Evolutionary conservation across 331 rosid species (phyloP), one percentile per base, ranked within the genome.

Genomic region (Ulmus americana): DNA sequence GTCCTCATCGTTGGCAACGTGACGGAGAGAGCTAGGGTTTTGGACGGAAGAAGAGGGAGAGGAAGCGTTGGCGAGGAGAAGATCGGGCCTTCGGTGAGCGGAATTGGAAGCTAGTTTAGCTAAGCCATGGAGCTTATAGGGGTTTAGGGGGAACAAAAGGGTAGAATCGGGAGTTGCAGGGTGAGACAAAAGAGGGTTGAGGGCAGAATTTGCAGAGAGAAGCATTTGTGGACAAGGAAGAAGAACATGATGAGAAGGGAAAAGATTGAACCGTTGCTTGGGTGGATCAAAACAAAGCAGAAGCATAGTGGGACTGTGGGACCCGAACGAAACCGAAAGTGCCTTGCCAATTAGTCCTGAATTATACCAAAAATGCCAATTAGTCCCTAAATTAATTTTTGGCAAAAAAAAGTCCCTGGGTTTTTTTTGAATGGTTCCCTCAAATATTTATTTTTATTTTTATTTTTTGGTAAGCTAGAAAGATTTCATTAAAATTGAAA

Each of bases 1-100:
- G 7, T 75, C 67, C 39, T 59, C 81, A 61, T 77, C 81, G 68
- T 81, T 45, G 63, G 50, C 0, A 49, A 84, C 84, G 64, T 72
- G 76, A 59, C 39, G 81, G 55, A 77, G 72, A 45, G 71, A 59
- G 79, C 42, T 52, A 6, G 86, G 67, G 76, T 87, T 69, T 57
- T 78, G 90, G 55, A 83, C 70, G 76, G 81, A 77, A 64, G 75
- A 72, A 65, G 78, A 69, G 6, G 87, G 57, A 40, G 82, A 42
- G 18, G 71, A 75, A 38, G 85, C 55, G 45, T 35, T 46, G 63
- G 63, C 3, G 65, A 54, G 40, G 57, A 49, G 69, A 20, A 61
- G 60, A 40, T 28, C 35, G 35, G 68, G 67, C 0, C 67, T 22
- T 6, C 42, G 49, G 41, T 5, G 74, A 63, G 70, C 4, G 55